phyloP scores from a whole-genome alignment of 139 green algal species.

The Chlorella sp. region DNA sequence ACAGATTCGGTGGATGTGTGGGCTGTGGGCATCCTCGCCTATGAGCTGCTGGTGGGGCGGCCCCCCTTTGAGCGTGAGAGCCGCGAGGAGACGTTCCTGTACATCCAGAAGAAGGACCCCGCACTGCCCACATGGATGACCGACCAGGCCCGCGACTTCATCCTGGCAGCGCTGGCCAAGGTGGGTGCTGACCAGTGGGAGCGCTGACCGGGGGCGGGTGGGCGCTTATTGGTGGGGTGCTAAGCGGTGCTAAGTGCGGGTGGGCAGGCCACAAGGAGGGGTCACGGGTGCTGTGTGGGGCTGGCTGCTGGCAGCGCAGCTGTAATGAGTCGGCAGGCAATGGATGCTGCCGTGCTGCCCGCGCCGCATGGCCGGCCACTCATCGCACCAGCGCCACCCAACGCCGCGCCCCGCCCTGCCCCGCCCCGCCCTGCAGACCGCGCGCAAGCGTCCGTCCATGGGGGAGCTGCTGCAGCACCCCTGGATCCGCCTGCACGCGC shows the following conservation, averaged over 20 bases:
- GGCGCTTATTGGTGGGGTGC: neutral
- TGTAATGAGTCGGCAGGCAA: neutral
- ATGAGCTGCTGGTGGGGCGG: slow-evolving; percentile 80
- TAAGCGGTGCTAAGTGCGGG: neutral
- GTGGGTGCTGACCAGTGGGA: slow-evolving; percentile 35
- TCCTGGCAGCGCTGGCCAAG: slow-evolving; percentile 66
- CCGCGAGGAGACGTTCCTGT: slow-evolving; percentile 49
- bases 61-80: slow-evolving; percentile 74
- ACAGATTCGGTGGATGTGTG: slow-evolving; percentile 74
- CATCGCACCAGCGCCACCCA: no score
- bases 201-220: no score
- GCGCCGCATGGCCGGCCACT: no score
- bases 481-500: slow-evolving; percentile 36
- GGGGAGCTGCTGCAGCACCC: slow-evolving; percentile 46
- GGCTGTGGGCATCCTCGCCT: slow-evolving; percentile 84
- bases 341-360: neutral
- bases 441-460: slow-evolving; percentile 47
- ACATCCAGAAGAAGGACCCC: slow-evolving; percentile 38
- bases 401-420: no score
- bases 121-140: slow-evolving; percentile 39
- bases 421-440: slow-evolving; percentile 19
- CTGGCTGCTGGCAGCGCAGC: no score
- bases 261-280: neutral
- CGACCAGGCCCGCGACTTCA: slow-evolving; percentile 49
- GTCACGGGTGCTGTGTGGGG: no score